Conservation (phyloP, 164 flowering plant species). For the Liquidambar formosana region DNA sequence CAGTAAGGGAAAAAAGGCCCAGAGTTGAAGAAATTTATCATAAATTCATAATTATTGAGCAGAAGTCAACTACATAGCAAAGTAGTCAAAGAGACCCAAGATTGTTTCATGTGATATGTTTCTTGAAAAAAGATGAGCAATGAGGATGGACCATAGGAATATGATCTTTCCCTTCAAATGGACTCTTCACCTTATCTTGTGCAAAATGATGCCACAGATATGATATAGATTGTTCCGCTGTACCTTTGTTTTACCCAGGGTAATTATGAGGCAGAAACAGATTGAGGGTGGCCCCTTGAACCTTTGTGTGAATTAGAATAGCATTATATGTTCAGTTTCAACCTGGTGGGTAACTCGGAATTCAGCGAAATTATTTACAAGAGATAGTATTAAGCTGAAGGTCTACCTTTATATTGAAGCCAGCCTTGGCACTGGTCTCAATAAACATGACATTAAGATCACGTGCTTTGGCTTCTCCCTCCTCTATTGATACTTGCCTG, state of each 20-base stretch:
- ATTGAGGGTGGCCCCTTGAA: too few relatives aligned
- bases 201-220: background rate
- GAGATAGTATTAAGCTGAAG: background rate
- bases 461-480: constrained; percentile 68
- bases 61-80: too few relatives aligned
- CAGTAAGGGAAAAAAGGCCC: too few relatives aligned
- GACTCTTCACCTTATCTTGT: background rate
- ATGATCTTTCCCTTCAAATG: background rate
- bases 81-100: background rate
- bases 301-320: too few relatives aligned
- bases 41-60: too few relatives aligned
- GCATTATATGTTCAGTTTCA: too few relatives aligned
- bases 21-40: background rate
- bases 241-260: constrained; percentile 54
- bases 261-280: constrained; percentile 10
- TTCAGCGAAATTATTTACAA: background rate
- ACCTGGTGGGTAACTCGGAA: too few relatives aligned
- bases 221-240: background rate
- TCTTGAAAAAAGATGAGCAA: too few relatives aligned
- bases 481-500: constrained; percentile 71
- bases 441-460: constrained; percentile 64
- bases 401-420: constrained; percentile 84
- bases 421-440: constrained; percentile 88
- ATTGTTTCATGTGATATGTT: background rate
- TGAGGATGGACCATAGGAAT: background rate